These are phyloP conservation scores for Aspergillus brasiliensis DNA, from an alignment of 2,329 filamentous ascomycete genomes.

Conservation along the genomic window DNA sequence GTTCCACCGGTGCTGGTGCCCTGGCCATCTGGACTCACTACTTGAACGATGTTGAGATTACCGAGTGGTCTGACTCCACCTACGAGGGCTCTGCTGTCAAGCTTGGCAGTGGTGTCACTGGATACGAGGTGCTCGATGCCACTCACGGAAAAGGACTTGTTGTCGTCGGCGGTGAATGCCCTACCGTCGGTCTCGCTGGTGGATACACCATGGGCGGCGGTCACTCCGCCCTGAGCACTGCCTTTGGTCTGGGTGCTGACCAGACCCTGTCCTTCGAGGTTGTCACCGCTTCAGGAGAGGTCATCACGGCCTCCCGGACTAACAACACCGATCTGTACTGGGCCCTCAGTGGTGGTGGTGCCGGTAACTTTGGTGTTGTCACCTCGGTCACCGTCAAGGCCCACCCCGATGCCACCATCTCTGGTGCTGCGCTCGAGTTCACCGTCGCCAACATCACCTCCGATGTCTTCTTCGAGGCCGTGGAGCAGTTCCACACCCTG, in stretches of 20 bases:
- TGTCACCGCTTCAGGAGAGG: constrained; percentile 53
- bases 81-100: constrained; percentile 58
- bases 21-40: constrained; percentile 39
- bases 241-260: constrained; percentile 62
- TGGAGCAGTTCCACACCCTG: constrained; percentile 53
- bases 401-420: constrained; percentile 47
- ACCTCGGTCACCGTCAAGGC: constrained; percentile 58
- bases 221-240: constrained; percentile 56
- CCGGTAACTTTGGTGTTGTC: constrained; percentile 62
- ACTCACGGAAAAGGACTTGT: constrained; percentile 50
- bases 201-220: constrained; percentile 65
- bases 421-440: constrained; percentile 51
- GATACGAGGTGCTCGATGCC: constrained; percentile 53
- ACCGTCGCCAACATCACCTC: constrained; percentile 32
- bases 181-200: constrained; percentile 60
- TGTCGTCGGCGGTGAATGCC: constrained; percentile 58
- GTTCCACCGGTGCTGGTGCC: constrained; percentile 61
- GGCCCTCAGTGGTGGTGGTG: constrained; percentile 63
- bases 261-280: constrained; percentile 59
- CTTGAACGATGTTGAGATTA: constrained; percentile 31
- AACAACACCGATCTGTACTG: constrained; percentile 62
- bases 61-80: constrained; percentile 39
- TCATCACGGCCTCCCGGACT: constrained; percentile 51
- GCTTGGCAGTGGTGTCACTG: constrained; percentile 57
- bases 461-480: constrained; percentile 55